Evolutionary conservation across 257 asterid genomes (phyloP).

Genomic region (Oldenlandia corymbosa): DNA sequence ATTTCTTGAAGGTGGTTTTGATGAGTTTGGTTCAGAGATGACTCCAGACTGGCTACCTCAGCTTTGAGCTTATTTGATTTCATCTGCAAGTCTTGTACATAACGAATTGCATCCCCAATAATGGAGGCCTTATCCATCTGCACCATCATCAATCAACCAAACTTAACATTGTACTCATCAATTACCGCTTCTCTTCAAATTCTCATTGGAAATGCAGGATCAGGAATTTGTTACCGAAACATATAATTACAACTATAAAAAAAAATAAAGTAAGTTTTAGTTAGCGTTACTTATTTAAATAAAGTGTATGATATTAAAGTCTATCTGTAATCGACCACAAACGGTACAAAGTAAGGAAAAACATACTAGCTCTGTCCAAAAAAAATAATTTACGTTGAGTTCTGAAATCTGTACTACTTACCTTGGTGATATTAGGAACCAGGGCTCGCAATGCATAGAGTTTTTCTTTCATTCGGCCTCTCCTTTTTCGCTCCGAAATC

Average conservation of each 20-base stretch:
- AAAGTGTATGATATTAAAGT: no score
- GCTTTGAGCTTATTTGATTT: conserved; percentile 48
- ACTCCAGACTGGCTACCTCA: conserved; percentile 50
- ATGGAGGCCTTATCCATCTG: conserved; percentile 94
- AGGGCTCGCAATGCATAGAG: conserved; percentile 70
- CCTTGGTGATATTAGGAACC: conserved; percentile 87
- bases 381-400: no score
- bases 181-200: no score
- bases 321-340: no score
- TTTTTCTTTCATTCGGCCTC: conserved; percentile 87
- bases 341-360: no score
- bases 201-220: no score
- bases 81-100: conserved; percentile 60
- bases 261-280: no score
- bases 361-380: no score
- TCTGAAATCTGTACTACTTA: not conserved
- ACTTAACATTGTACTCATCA: no score
- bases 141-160: conserved; percentile 7
- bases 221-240: no score
- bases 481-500: conserved; percentile 64
- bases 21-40: conserved; percentile 16
- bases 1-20: conserved; percentile 13
- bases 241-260: no score
- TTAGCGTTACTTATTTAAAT: no score
- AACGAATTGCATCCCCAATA: conserved; percentile 62